Base-by-base conservation (phyloP, 768 basidiomycete species). In the Dendrothele bispora region DNA sequence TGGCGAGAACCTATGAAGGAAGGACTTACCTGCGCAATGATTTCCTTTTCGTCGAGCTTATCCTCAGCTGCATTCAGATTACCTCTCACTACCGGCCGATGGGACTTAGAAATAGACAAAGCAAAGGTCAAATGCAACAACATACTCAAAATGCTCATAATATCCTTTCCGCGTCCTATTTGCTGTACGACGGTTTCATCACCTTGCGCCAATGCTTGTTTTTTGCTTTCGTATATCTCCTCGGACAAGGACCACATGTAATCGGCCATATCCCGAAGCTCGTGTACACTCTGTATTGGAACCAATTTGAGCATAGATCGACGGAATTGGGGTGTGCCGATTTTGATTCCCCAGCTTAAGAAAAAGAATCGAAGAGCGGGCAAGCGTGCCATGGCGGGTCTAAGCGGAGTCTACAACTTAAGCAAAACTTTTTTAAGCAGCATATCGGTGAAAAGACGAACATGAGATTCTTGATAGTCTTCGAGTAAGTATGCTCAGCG, bases 131-230 rank as follows among this genome's bases (percentile, higher is more conserved):
- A 32, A 32, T n/a, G 25, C 28, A 18, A 46, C 26, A 43, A 18
- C 59, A 39, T 42, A 70, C 67, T 52, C n/a, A 69, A 52, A 18
- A 66, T 60, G 48, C 68, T 68, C 52, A 69, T 61, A 34, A 71
- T 64, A 48, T 71, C 68, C 24, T 63, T 69, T 17, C 69, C 65
- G 36, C 60, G 59, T 2, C 61, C 64, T 20, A 67, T 46, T 29
- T 64, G 63, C n/a, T 57, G 53, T 22, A 51, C 12, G 17, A 57
- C 56, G 3, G 56, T 53, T n/a, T 62, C 55, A 10, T 65, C 61
- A 5, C 65, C 64, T 39, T 46, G 24, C 7, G 30, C 39, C 11
- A 66, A 39, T 2, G 65, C 62, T 21, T 25, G 40, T 40, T 60
- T 61, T 56, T 69, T 69, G 24, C 52, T 53, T 7, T 58, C 47